These are phyloP conservation scores for Cladosporium halotolerans DNA, from an alignment of 2,329 filamentous ascomycete genomes.

Conservation along the genomic window DNA sequence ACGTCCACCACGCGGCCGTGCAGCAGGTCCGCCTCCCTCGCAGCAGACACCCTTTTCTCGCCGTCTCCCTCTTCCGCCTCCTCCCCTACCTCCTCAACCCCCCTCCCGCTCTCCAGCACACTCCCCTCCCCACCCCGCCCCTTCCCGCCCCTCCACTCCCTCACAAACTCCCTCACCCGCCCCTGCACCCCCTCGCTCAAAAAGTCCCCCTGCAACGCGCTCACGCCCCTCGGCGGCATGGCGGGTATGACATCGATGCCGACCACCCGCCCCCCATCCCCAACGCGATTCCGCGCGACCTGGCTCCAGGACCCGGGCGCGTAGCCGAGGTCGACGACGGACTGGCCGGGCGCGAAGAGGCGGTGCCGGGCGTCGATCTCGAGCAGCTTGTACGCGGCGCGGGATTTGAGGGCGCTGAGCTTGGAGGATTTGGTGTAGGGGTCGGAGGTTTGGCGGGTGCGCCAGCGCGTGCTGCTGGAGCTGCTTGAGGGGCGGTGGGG, in stretches of 20 bases:
- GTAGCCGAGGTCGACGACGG: constrained; percentile 83
- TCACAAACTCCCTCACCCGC: constrained; percentile 70
- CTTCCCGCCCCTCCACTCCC: constrained; percentile 35
- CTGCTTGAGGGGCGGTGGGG: constrained; percentile 13
- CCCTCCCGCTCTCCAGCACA: constrained; percentile 61
- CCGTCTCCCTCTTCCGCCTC: background rate
- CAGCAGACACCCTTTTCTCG: constrained; percentile 26
- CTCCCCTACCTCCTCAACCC: constrained; percentile 22
- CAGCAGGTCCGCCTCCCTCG: constrained; percentile 32
- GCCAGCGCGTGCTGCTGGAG: constrained; percentile 71
- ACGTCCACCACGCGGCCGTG: constrained; percentile 68
- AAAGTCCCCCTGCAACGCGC: constrained; percentile 92
- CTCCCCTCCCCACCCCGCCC: constrained; percentile 36
- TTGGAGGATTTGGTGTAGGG: constrained; percentile 67
- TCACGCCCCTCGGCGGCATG: constrained; percentile 84
- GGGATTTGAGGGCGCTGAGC: constrained; percentile 74
- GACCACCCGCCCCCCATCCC: constrained; percentile 59
- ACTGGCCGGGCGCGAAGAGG: constrained; percentile 73
- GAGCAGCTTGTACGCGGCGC: constrained; percentile 87
- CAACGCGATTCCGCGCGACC: constrained; percentile 77
- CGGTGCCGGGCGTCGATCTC: constrained; percentile 80
- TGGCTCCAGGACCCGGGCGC: constrained; percentile 63
- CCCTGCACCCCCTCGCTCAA: constrained; percentile 66
- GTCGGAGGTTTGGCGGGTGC: constrained; percentile 69
- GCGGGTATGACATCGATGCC: constrained; percentile 94